Evolutionary conservation across 2,329 filamentous ascomycete genomes (phyloP).

Genomic region (Pezicula neosporulosa): DNA sequence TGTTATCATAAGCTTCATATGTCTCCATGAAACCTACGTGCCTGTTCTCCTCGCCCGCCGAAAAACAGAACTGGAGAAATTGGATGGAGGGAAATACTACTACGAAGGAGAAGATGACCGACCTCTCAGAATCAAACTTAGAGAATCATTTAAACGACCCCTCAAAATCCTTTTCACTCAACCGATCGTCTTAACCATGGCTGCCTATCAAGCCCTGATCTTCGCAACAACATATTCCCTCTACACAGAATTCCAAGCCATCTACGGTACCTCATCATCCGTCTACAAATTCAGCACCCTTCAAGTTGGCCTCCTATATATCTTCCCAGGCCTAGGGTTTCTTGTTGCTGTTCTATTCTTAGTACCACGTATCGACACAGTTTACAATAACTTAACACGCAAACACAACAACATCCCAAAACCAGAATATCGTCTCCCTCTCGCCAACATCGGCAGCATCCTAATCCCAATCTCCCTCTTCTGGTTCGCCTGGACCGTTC

Average conservation of each 20-base stretch:
- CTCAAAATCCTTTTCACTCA: conserved; percentile 37
- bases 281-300: conserved; percentile 43
- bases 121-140: conserved; percentile 27
- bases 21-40: conserved; percentile 42
- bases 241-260: conserved; percentile 49
- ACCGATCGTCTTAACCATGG: conserved; percentile 47
- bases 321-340: conserved; percentile 33
- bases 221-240: conserved; percentile 54
- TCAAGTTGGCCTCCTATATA: conserved; percentile 33
- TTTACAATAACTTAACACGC: conserved; percentile 40
- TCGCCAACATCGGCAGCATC: conserved; percentile 47
- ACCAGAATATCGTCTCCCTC: conserved; percentile 34
- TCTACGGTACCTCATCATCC: conserved; percentile 36
- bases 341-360: conserved; percentile 33
- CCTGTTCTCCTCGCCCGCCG: conserved; percentile 39
- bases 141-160: conserved; percentile 34
- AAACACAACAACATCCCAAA: conserved; percentile 37
- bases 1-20: conserved; percentile 31
- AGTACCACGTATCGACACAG: conserved; percentile 36
- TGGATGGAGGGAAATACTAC: conserved; percentile 43
- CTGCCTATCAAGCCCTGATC: conserved; percentile 49
- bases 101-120: conserved; percentile 41
- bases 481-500: conserved; percentile 55
- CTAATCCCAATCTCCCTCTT: conserved; percentile 54
- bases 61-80: conserved; percentile 38